Percentiles rank a stretch among this genome's conserved stretches.
Evolutionary conservation across 140 eudicot species (phyloP).

Genomic region (Flaveria floridana): DNA sequence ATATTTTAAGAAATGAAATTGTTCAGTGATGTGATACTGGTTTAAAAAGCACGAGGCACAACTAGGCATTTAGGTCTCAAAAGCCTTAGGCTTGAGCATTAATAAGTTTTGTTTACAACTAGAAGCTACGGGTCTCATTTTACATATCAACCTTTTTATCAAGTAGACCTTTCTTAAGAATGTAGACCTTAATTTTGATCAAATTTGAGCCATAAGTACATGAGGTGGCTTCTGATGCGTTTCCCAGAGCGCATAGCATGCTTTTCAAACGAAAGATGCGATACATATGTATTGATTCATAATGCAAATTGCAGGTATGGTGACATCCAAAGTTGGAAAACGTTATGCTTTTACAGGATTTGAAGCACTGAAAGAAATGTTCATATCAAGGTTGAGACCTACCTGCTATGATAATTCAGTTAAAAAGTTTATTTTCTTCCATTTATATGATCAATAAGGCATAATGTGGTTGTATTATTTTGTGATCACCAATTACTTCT

Average conservation of each 20-base stretch:
- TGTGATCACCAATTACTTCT: not conserved
- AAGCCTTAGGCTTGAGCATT: no score
- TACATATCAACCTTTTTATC: not conserved
- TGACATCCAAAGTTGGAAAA: constrained; percentile 93
- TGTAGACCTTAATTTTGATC: not conserved
- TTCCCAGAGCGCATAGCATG: not conserved
- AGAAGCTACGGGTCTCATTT: not conserved
- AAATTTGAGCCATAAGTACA: not conserved
- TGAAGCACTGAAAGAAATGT: constrained; percentile 91
- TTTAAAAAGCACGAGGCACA: not conserved
- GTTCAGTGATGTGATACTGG: not conserved
- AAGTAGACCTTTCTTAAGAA: not conserved
- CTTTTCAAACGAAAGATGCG: not conserved
- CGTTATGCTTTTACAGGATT: constrained; percentile 90
- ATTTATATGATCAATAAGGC: not conserved
- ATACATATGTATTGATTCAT: not conserved
- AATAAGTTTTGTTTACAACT: not conserved
- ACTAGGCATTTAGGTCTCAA: not conserved
- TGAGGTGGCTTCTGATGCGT: not conserved
- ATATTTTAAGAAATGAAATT: not conserved
- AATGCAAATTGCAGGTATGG: constrained; percentile 66
- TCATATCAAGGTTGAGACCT: constrained; percentile 58
- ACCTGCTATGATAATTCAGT: not conserved
- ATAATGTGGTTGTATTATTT: constrained; percentile 7
- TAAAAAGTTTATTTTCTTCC: not conserved